phyloP scores from a whole-genome alignment of 139 green algal genomes.

The Coccomyxa sp. region DNA sequence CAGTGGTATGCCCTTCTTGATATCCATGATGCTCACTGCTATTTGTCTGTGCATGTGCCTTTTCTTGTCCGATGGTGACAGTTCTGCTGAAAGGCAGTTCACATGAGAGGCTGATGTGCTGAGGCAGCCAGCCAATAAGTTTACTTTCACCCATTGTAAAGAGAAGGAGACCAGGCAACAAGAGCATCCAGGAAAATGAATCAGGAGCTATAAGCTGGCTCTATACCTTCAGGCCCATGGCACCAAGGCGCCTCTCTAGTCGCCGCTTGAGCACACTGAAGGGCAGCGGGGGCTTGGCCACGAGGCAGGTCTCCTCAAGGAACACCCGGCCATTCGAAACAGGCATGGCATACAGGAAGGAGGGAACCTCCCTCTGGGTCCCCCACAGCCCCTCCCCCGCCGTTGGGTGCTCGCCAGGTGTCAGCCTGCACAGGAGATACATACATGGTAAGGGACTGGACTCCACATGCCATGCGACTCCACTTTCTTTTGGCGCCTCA shows the following conservation, averaged over 20 bases:
- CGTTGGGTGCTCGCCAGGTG: constrained; percentile 55
- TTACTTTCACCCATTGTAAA: no score
- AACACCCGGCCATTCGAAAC: constrained; percentile 59
- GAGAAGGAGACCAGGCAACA: no score
- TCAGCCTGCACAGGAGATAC: constrained; percentile 10
- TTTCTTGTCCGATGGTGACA: no score
- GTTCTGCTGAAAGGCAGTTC: no score
- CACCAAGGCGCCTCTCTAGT: constrained; percentile 55
- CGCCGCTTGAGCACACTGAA: constrained; percentile 73
- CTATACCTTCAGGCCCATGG: constrained; percentile 63
- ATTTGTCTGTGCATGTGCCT: no score
- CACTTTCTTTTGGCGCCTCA: no score
- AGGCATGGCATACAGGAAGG: constrained; percentile 84
- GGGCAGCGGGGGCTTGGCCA: constrained; percentile 72
- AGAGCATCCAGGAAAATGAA: no score
- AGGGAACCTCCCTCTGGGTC: constrained; percentile 55
- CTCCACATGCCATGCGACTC: neutral
- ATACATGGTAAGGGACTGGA: neutral
- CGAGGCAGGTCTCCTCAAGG: constrained; percentile 82
- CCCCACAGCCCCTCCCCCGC: constrained; percentile 68
- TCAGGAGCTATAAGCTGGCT: no score
- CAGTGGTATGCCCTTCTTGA: no score
- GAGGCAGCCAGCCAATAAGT: no score
- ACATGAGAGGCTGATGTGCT: no score
- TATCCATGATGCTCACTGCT: no score